Percentiles rank a stretch among this genome's conserved stretches.
phyloP scores from a whole-genome alignment of 192 early-diverging fungal genomes.

The Jimgerdemannia lactiflua region DNA sequence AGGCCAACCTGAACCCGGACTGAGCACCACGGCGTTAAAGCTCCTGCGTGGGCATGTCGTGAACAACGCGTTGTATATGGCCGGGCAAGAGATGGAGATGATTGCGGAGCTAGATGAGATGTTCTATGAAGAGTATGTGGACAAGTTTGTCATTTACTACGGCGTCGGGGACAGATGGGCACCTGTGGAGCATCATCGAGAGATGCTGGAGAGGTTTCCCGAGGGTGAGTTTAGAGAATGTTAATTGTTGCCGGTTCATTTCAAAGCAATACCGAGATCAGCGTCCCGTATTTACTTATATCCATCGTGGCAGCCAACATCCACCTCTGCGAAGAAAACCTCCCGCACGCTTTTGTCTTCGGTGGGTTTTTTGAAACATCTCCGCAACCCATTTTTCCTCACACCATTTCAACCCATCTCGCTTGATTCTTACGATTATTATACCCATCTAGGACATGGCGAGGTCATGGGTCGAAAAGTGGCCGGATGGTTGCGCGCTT shows the following conservation, averaged over 20 bases:
- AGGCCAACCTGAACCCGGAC: constrained; percentile 34
- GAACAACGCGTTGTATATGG: constrained; percentile 67
- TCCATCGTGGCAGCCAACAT: constrained; percentile 25
- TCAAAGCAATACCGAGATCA: no score
- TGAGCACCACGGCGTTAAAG: constrained; percentile 60
- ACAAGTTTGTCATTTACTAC: constrained; percentile 80
- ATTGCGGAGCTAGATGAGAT: constrained; percentile 66
- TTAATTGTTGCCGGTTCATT: neutral
- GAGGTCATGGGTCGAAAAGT: neutral
- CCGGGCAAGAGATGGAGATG: constrained; percentile 67
- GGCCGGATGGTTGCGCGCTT: neutral
- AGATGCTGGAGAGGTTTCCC: constrained; percentile 65
- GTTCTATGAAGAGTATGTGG: constrained; percentile 49
- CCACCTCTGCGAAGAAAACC: constrained; percentile 62
- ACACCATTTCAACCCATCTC: neutral
- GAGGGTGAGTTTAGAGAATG: constrained; percentile 34
- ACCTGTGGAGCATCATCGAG: constrained; percentile 61
- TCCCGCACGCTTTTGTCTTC: constrained; percentile 83
- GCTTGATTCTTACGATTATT: neutral
- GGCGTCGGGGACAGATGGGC: constrained; percentile 76
- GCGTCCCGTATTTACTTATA: neutral
- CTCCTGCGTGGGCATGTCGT: constrained; percentile 62
- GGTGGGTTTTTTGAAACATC: constrained; percentile 9
- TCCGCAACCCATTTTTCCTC: neutral
- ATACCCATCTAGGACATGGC: neutral